phyloP scores from a whole-genome alignment of 2,329 filamentous ascomycete genomes.

The Epichloe gansuensis region DNA sequence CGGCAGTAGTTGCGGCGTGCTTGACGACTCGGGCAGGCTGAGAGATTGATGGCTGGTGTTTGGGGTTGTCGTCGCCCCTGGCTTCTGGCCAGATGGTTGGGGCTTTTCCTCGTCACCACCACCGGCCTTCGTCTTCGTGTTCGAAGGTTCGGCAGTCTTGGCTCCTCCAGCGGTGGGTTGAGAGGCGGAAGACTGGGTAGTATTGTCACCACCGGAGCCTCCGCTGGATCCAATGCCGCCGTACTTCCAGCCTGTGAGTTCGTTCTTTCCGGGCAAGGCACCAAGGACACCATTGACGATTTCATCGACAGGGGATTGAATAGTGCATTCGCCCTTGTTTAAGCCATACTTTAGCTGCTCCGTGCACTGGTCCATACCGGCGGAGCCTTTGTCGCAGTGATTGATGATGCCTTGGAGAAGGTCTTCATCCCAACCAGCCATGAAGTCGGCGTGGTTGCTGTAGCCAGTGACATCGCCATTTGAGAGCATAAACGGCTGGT shows the following conservation, averaged over 20 bases:
- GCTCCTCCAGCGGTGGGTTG: background rate
- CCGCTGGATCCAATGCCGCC: conserved; percentile 15
- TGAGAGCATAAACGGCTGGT: conserved; percentile 54
- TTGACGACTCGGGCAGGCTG: background rate
- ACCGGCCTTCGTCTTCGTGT: background rate
- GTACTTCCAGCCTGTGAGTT: conserved; percentile 38
- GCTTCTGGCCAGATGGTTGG: background rate
- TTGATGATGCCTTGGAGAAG: conserved; percentile 56
- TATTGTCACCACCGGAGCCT: conserved; percentile 7
- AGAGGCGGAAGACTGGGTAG: background rate
- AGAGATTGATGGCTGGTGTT: background rate
- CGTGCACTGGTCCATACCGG: conserved; percentile 51
- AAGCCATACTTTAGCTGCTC: conserved; percentile 31
- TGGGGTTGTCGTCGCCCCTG: background rate
- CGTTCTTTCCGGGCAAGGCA: conserved; percentile 43
- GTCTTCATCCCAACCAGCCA: conserved; percentile 57
- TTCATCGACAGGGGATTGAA: conserved; percentile 34
- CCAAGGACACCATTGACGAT: conserved; percentile 30
- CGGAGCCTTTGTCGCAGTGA: conserved; percentile 47
- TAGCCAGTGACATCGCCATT: conserved; percentile 61
- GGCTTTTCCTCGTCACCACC: background rate
- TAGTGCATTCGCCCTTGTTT: conserved; percentile 40
- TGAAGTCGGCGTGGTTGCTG: conserved; percentile 60
- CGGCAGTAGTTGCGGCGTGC: background rate
- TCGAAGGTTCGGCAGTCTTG: conserved; percentile 1